Evolutionary conservation across 192 early-diverging fungal species (phyloP), one percentile per base, ranked within the genome.

Genomic region (Thamnidium elegans): DNA sequence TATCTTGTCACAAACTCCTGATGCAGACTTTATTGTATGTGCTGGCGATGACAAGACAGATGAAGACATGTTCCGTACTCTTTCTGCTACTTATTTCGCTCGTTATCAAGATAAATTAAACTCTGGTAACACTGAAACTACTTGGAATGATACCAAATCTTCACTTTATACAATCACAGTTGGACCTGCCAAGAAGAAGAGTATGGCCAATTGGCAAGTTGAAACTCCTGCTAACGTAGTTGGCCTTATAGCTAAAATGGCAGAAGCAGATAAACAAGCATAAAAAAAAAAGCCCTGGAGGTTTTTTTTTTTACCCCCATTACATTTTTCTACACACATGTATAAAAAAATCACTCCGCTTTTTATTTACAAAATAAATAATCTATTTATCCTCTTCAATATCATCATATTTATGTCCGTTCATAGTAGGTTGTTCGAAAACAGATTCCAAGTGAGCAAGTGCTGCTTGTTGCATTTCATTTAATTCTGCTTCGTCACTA

Each of bases 21-120:
- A 80, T 13, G 81, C 78, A 60, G 89, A 90, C 46, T 94, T 95
- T 79, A 83, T 92, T 2, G 74, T 91, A 23, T 94, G 94, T 70
- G 88, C 84, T 42, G 94, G 94, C 20, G 92, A 95, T 68, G 92
- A 94, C 76, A 85, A 88, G 68, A 94, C 94, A 5, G 94, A 95
- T 65, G 92, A 94, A 63, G 92, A 93, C 66, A 94, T 95, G 91
- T 94, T 93, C 77, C 81, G 80, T 55, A 77, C 79, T 6, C 73
- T 94, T 32, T 45, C 58, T 19, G 19, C 58, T 44, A 23, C 11
- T 2, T 59, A 44, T 42, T 59, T 59, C 43, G 1, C 21, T 4
- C 36, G 14, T 17, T 59, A 59, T 30, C 58, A 59, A 14, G 20
- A 44, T 17, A 21, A 45, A 21, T 8, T 59, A 17, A 45, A 45